phyloP scores from a whole-genome alignment of 2,329 filamentous ascomycete species.

The Dactylella cylindrospora region DNA sequence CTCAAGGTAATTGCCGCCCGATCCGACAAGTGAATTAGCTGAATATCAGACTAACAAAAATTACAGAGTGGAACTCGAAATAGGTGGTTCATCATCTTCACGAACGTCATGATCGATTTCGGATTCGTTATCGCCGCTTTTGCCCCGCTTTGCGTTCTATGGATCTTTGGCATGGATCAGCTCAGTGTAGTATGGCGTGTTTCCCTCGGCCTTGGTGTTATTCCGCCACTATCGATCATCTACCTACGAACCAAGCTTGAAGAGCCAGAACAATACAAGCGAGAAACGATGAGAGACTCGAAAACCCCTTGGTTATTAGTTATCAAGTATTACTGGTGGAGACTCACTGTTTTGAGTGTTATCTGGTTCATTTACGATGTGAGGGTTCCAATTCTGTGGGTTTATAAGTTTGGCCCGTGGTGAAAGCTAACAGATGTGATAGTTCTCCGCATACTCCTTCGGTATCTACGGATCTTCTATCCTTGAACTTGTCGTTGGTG shows the following conservation, averaged over 20 bases:
- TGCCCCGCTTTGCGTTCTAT: slow-evolving; percentile 67
- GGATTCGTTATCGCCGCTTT: slow-evolving; percentile 81
- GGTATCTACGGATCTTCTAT: slow-evolving; percentile 81
- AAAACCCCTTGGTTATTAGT: slow-evolving; percentile 62
- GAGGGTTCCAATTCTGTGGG: slow-evolving; percentile 48
- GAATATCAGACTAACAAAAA: too few relatives aligned
- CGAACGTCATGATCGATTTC: slow-evolving; percentile 81
- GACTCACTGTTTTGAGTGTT: slow-evolving; percentile 67
- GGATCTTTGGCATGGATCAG: slow-evolving; percentile 64
- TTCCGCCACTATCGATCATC: slow-evolving; percentile 73
- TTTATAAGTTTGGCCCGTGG: neutral
- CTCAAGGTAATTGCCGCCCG: too few relatives aligned
- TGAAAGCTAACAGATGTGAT: slow-evolving; percentile 43
- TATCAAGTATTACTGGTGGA: slow-evolving; percentile 69
- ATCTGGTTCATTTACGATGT: slow-evolving; percentile 86
- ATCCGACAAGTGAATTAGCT: too few relatives aligned
- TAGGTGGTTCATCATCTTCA: slow-evolving; percentile 87
- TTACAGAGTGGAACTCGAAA: slow-evolving; percentile 77
- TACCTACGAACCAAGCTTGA: slow-evolving; percentile 70
- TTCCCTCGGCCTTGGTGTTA: slow-evolving; percentile 72
- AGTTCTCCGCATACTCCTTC: slow-evolving; percentile 82
- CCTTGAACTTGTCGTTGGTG: slow-evolving; percentile 65
- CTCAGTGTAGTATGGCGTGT: slow-evolving; percentile 78
- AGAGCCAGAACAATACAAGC: slow-evolving; percentile 75
- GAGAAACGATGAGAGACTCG: slow-evolving; percentile 64